Percentiles rank a stretch among this genome's conserved stretches.
phyloP scores from a whole-genome alignment of 2,329 filamentous ascomycete genomes.

The Colletotrichum lupini region DNA sequence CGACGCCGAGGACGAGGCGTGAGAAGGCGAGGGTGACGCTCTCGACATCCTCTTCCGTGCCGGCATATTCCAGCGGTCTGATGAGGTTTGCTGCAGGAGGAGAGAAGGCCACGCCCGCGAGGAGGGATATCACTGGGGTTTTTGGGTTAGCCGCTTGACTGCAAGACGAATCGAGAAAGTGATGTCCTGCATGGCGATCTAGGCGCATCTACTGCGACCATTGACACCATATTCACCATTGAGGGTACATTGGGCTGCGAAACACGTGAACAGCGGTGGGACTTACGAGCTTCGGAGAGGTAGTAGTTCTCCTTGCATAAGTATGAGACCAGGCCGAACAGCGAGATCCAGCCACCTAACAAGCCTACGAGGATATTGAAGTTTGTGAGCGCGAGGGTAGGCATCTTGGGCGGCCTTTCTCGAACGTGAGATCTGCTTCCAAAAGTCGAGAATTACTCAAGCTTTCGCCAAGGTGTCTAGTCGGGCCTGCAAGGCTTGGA shows the following conservation, averaged over 20 bases:
- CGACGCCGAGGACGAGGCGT: conserved; percentile 87
- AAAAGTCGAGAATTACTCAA: conserved; percentile 5
- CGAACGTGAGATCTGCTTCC: not conserved
- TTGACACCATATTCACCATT: not conserved
- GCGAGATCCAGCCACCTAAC: conserved; percentile 85
- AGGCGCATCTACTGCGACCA: not conserved
- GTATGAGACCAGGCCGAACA: conserved; percentile 93
- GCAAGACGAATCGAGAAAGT: not conserved
- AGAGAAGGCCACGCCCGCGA: conserved; percentile 83
- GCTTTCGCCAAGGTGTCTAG: conserved; percentile 34
- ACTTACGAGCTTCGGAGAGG: conserved; percentile 87
- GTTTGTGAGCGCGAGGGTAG: conserved; percentile 46
- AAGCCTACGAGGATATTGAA: conserved; percentile 88
- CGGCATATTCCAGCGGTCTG: conserved; percentile 79
- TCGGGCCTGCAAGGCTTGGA: not conserved
- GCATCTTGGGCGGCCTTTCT: conserved; percentile 48
- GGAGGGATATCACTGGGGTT: conserved; percentile 79
- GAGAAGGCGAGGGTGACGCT: conserved; percentile 84
- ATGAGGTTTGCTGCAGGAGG: conserved; percentile 82
- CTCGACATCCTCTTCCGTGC: conserved; percentile 67
- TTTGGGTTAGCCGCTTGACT: conserved; percentile 18
- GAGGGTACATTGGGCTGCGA: too few relatives aligned
- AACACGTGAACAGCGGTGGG: not conserved
- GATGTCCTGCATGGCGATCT: not conserved
- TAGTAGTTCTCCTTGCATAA: conserved; percentile 91